Evolutionary conservation across 768 basidiomycete species (phyloP).

Genomic region (Gloeostereum incarnatum): DNA sequence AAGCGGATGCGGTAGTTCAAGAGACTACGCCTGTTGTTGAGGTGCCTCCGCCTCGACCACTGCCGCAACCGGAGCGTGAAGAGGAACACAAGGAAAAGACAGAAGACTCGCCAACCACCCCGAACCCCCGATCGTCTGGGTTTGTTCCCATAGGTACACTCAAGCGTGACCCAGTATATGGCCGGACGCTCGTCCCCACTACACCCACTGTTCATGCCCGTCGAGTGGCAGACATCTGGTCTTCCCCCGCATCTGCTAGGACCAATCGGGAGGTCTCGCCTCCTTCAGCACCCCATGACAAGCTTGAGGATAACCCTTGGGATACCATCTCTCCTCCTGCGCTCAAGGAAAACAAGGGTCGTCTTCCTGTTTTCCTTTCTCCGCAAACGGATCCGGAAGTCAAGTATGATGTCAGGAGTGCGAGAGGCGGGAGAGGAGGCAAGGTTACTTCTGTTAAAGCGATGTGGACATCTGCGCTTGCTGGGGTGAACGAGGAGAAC

Average conservation of each 20-base stretch:
- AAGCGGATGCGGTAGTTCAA: not conserved
- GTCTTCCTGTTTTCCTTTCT: conserved; percentile 21
- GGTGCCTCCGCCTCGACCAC: conserved; percentile 3
- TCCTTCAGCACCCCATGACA: too few relatives aligned
- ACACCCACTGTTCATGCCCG: conserved; percentile 24
- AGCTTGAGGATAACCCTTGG: conserved; percentile 9
- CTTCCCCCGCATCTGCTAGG: conserved; percentile 18
- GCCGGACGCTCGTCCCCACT: conserved; percentile 14
- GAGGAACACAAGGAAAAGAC: conserved; percentile 8
- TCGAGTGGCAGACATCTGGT: conserved; percentile 30
- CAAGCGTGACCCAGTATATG: conserved; percentile 30
- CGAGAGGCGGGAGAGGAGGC: conserved; percentile 70
- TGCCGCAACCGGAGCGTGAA: conserved; percentile 4
- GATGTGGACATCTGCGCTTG: conserved; percentile 63
- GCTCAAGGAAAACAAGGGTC: conserved; percentile 12
- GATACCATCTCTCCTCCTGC: conserved; percentile 4
- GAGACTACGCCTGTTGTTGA: not conserved
- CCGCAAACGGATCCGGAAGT: conserved; percentile 47
- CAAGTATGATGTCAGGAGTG: conserved; percentile 69
- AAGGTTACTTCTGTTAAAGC: conserved; percentile 65
- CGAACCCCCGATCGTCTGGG: conserved; percentile 70
- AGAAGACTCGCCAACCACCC: conserved; percentile 17
- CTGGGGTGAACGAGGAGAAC: too few relatives aligned
- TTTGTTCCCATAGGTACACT: conserved; percentile 59
- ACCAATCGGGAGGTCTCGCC: conserved; percentile 28